Evolutionary conservation across 192 early-diverging fungal genomes (phyloP).

Genomic region (Coemansia furcata): DNA sequence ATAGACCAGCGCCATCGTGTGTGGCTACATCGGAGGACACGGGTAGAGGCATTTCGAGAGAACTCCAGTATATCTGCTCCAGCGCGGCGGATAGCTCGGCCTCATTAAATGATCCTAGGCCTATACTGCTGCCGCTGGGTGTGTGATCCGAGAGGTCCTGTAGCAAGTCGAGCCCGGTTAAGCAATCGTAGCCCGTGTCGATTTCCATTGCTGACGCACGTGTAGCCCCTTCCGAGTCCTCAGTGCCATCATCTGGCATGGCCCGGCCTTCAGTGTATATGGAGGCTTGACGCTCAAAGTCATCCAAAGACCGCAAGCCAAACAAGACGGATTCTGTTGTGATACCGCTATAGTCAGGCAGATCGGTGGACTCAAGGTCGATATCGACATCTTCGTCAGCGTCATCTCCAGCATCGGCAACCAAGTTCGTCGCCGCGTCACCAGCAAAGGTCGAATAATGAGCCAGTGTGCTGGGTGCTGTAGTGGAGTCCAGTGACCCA

Average conservation of each 20-base stretch:
- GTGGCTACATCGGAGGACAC: slow-evolving; percentile 4
- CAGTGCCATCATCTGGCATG: background rate
- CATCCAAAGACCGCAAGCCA: slow-evolving; percentile 42
- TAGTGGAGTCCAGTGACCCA: slow-evolving; percentile 5
- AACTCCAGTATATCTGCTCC: slow-evolving; percentile 46
- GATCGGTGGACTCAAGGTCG: background rate
- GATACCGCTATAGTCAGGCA: slow-evolving; percentile 7
- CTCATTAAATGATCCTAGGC: slow-evolving; percentile 28
- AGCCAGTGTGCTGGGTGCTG: background rate
- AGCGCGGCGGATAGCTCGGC: slow-evolving; percentile 46
- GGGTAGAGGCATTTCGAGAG: slow-evolving; percentile 19
- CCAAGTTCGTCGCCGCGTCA: background rate
- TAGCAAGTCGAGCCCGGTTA: background rate
- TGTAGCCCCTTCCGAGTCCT: background rate
- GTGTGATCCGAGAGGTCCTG: background rate
- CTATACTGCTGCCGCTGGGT: background rate
- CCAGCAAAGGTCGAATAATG: background rate
- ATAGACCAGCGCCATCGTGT: background rate
- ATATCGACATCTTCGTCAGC: background rate
- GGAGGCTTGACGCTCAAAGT: slow-evolving; percentile 39
- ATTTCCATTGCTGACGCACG: background rate
- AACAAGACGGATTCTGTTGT: slow-evolving; percentile 31
- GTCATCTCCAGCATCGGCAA: background rate
- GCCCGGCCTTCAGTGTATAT: slow-evolving; percentile 4
- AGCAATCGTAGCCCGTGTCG: background rate